Percentiles rank a stretch among this genome's conserved stretches.
phyloP scores from a whole-genome alignment of 2,329 filamentous ascomycete genomes.

The Cladophialophora carrionii region DNA sequence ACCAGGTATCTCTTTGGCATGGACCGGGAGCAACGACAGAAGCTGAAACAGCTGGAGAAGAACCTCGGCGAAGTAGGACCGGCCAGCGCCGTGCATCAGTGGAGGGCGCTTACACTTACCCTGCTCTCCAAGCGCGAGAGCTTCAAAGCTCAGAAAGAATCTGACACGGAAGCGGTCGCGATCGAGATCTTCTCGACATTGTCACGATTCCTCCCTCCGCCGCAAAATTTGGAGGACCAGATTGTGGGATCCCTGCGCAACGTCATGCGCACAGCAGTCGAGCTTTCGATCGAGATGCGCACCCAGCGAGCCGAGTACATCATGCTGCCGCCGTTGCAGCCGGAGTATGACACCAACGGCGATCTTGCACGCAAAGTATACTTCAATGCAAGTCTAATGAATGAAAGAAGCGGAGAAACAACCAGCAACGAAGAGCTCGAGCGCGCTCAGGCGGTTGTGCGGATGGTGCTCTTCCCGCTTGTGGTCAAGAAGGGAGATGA shows the following conservation, averaged over 20 bases:
- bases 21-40: slow-evolving; percentile 96
- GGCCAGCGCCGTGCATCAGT: slow-evolving; percentile 85
- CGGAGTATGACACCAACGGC: slow-evolving; percentile 91
- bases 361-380: slow-evolving; percentile 83
- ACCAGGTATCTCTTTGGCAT: slow-evolving; percentile 97
- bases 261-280: slow-evolving; percentile 85
- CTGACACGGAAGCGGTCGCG: slow-evolving; percentile 94
- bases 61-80: slow-evolving; percentile 86
- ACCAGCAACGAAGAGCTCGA: slow-evolving; percentile 80
- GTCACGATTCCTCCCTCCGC: slow-evolving; percentile 82
- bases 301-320: slow-evolving; percentile 96
- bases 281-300: slow-evolving; percentile 94
- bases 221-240: slow-evolving; percentile 75
- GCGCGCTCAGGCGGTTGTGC: slow-evolving; percentile 73
- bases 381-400: slow-evolving; percentile 95
- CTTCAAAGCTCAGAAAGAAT: slow-evolving; percentile 81
- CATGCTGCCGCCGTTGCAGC: slow-evolving; percentile 93
- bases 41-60: slow-evolving; percentile 95
- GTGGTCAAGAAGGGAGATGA: slow-evolving; percentile 97
- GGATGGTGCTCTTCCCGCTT: slow-evolving; percentile 91
- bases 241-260: slow-evolving; percentile 82
- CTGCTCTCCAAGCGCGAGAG: slow-evolving; percentile 76
- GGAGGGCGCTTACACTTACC: slow-evolving; percentile 93
- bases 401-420: slow-evolving; percentile 76
- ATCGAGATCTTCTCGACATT: slow-evolving; percentile 86